A percentile compares a stretch with the other conserved stretches of the same genome.
Conservation (phyloP, 345 rosid genomes). For the Camelina sativa region DNA sequence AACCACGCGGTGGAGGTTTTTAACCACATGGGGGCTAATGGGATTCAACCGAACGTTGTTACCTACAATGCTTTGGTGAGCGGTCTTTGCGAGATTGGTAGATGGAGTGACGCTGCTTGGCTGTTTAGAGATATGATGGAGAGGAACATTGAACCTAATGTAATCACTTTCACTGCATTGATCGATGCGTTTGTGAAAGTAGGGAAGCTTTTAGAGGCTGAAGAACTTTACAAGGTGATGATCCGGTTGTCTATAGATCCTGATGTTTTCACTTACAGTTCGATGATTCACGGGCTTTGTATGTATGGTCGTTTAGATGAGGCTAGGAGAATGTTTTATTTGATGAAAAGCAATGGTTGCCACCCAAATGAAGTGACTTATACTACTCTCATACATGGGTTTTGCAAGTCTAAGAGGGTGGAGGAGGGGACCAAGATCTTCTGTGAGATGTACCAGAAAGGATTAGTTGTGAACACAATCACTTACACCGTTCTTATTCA, state of each 20-base stretch:
- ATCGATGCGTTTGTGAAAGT: slow-evolving; percentile 37
- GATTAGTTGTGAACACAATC: slow-evolving; percentile 33
- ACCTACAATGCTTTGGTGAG: slow-evolving; percentile 42
- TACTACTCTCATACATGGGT: slow-evolving; percentile 44
- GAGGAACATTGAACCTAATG: slow-evolving; percentile 34
- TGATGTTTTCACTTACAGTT: slow-evolving; percentile 47
- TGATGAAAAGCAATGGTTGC: slow-evolving; percentile 35
- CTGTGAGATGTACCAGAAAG: slow-evolving; percentile 22
- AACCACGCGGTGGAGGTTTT: slow-evolving; percentile 19
- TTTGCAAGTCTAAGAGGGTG: slow-evolving; percentile 37
- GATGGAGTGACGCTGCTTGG: slow-evolving; percentile 24
- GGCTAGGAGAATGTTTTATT: slow-evolving; percentile 38
- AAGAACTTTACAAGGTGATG: slow-evolving; percentile 38
- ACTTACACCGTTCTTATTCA: slow-evolving; percentile 41
- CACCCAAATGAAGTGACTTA: slow-evolving; percentile 40
- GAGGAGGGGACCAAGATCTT: slow-evolving; percentile 26
- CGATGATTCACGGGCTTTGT: slow-evolving; percentile 50
- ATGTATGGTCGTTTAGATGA: slow-evolving; percentile 36
- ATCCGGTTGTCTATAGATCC: slow-evolving; percentile 36
- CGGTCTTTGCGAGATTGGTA: slow-evolving; percentile 39
- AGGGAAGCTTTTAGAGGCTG: slow-evolving; percentile 44
- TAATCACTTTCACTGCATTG: slow-evolving; percentile 41
- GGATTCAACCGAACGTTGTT: slow-evolving; percentile 35
- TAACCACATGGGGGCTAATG: slow-evolving; percentile 31
- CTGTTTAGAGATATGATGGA: slow-evolving; percentile 35